Conservation (phyloP, 805 yeast species). For the Wickerhamiella galacta region DNA sequence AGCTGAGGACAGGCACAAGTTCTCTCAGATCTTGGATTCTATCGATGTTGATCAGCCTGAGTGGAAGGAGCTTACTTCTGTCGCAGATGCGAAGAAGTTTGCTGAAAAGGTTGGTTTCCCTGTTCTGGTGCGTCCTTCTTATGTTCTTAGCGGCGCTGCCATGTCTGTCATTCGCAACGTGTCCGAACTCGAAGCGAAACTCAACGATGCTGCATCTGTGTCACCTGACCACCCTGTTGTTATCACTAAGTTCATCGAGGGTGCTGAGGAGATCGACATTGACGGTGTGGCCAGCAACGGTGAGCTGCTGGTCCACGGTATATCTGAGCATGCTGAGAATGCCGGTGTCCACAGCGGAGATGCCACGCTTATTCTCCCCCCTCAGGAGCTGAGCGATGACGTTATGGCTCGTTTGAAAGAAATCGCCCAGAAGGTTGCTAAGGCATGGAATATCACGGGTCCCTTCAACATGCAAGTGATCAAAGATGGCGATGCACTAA, state of each 20-base stretch:
- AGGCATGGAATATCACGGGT: slow-evolving; percentile 91
- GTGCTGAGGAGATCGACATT: slow-evolving; percentile 92
- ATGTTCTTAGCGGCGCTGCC: slow-evolving; percentile 95
- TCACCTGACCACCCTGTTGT: slow-evolving; percentile 96
- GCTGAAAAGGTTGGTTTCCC: slow-evolving; percentile 85
- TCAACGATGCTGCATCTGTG: slow-evolving; percentile 77
- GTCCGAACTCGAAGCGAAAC: slow-evolving; percentile 63
- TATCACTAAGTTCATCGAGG: slow-evolving; percentile 85
- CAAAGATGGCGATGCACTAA: slow-evolving; percentile 85
- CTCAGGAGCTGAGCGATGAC: slow-evolving; percentile 54
- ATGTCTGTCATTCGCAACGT: slow-evolving; percentile 82
- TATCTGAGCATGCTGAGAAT: slow-evolving; percentile 93
- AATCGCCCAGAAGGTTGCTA: slow-evolving; percentile 84
- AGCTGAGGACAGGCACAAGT: slow-evolving; percentile 97
- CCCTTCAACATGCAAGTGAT: slow-evolving; percentile 98
- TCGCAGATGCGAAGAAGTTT: slow-evolving; percentile 69
- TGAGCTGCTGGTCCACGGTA: slow-evolving; percentile 78
- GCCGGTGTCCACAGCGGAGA: slow-evolving; percentile 99
- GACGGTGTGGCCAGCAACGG: slow-evolving; percentile 94
- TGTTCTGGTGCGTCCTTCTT: slow-evolving; percentile 92
- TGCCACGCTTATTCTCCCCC: slow-evolving; percentile 90
- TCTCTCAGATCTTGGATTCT: slow-evolving; percentile 82
- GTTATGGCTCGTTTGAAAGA: slow-evolving; percentile 61
- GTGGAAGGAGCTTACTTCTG: slow-evolving; percentile 87
- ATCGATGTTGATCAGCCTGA: slow-evolving; percentile 92